These are phyloP conservation scores for Helichrysum umbraculigerum DNA, from an alignment of 129 eudicot genomes.

Conservation along the genomic window DNA sequence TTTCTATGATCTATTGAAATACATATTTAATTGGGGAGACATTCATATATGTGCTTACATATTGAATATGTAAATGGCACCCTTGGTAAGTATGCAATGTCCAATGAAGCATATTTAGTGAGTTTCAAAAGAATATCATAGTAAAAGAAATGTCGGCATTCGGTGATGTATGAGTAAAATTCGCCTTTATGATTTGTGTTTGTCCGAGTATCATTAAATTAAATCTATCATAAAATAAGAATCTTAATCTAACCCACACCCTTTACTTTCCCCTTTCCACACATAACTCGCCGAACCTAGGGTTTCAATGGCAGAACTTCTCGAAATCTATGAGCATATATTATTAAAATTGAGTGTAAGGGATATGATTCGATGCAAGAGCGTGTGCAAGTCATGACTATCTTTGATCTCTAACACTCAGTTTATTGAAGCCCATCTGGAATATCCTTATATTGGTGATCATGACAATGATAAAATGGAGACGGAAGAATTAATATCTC, in stretches of 20 bases:
- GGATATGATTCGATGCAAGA: constrained; percentile 6
- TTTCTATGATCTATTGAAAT: no score
- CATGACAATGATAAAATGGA: not conserved
- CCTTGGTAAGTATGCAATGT: not conserved
- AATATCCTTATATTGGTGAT: not conserved
- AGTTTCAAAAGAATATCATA: not conserved
- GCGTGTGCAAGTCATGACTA: constrained; percentile 4
- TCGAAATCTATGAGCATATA: not conserved
- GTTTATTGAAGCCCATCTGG: not conserved
- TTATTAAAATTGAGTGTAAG: constrained; percentile 1
- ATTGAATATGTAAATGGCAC: no score
- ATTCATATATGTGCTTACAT: no score
- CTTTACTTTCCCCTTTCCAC: not conserved
- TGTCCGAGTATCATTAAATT: not conserved
- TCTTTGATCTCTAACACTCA: not conserved
- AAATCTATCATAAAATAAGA: not conserved
- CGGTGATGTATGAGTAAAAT: not conserved
- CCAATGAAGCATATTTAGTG: not conserved
- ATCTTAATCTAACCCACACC: not conserved
- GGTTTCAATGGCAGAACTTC: constrained; percentile 1
- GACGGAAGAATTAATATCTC: not conserved
- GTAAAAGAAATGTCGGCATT: not conserved
- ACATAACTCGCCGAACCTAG: not conserved
- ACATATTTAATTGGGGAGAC: no score
- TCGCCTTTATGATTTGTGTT: not conserved